Conservation (phyloP, 2,329 filamentous ascomycete genomes). For the Ophiostoma populinum region DNA sequence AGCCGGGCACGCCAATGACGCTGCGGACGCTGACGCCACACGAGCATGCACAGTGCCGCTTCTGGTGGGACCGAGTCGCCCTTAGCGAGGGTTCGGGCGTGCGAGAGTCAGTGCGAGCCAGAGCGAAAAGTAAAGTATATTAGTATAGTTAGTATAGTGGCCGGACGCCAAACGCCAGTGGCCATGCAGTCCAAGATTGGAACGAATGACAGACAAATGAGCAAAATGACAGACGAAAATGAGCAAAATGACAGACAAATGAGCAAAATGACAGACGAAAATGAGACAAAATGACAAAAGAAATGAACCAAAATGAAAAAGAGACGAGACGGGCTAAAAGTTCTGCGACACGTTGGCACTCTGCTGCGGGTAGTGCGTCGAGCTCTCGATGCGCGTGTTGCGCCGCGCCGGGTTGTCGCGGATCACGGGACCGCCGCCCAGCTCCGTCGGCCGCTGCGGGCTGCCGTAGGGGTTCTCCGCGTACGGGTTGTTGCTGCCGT, state of each 20-base stretch:
- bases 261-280: too few species aligned
- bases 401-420: slow-evolving; percentile 81
- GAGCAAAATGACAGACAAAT: too few species aligned
- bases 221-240: too few species aligned
- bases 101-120: too few species aligned
- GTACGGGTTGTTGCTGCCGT: slow-evolving; percentile 40
- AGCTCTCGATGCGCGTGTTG: slow-evolving; percentile 89
- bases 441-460: slow-evolving; percentile 23
- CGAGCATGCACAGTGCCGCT: slow-evolving; percentile 33
- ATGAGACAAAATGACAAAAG: too few species aligned
- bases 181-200: too few species aligned
- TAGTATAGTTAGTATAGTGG: too few species aligned
- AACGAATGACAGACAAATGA: too few species aligned
- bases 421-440: slow-evolving; percentile 58
- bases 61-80: slow-evolving; percentile 41
- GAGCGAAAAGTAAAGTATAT: neutral
- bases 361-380: slow-evolving; percentile 76
- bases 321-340: slow-evolving; percentile 31
- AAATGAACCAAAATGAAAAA: neutral
- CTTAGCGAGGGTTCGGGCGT: slow-evolving; percentile 26
- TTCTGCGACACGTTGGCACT: slow-evolving; percentile 94
- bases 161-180: too few species aligned
- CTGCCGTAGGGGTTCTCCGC: slow-evolving; percentile 23
- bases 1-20: slow-evolving; percentile 25
- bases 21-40: slow-evolving; percentile 24